A percentile compares a stretch with the other conserved stretches of the same genome.
phyloP scores from a whole-genome alignment of 1,284 basidiomycete genomes.

The Filobasidium uniguttulatum region DNA sequence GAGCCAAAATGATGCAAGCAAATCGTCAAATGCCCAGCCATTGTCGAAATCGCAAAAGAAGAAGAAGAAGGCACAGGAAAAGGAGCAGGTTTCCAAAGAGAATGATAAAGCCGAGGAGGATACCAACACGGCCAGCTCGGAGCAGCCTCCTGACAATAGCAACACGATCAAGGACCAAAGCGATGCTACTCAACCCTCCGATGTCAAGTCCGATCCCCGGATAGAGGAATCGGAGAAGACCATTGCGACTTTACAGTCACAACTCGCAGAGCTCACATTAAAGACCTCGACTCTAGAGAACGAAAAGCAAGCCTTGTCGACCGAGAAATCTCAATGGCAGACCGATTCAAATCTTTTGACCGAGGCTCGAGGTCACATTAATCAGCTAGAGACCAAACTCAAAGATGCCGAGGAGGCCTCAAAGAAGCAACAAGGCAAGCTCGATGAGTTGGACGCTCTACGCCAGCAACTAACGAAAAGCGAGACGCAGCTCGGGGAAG shows the following conservation, averaged over 20 bases:
- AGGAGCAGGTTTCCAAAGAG: neutral
- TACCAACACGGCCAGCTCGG: too few relatives aligned
- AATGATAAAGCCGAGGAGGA: neutral
- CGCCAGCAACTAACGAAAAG: constrained; percentile 15
- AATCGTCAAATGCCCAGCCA: neutral
- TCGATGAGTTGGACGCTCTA: constrained; percentile 14
- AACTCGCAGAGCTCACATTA: constrained; percentile 4
- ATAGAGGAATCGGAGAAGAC: constrained; percentile 1
- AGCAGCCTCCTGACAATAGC: neutral
- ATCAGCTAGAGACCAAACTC: constrained; percentile 26
- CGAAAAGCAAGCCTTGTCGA: constrained; percentile 20
- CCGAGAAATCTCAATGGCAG: constrained; percentile 19
- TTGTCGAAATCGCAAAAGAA: neutral
- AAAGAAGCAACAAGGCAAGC: constrained; percentile 13
- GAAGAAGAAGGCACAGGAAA: constrained; percentile 1
- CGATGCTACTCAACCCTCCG: constrained; percentile 1
- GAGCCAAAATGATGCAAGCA: neutral
- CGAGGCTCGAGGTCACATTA: constrained; percentile 23
- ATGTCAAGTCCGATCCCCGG: too few relatives aligned
- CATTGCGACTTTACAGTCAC: neutral
- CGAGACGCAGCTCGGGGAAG: constrained; percentile 12
- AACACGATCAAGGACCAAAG: neutral
- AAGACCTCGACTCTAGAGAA: constrained; percentile 20
- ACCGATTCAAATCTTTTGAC: constrained; percentile 23
- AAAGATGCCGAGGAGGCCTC: constrained; percentile 15